Percentiles rank a stretch among this genome's conserved stretches.
Conservation (phyloP, 176 grass and related monocot species). For the Elymus sibiricus region DNA sequence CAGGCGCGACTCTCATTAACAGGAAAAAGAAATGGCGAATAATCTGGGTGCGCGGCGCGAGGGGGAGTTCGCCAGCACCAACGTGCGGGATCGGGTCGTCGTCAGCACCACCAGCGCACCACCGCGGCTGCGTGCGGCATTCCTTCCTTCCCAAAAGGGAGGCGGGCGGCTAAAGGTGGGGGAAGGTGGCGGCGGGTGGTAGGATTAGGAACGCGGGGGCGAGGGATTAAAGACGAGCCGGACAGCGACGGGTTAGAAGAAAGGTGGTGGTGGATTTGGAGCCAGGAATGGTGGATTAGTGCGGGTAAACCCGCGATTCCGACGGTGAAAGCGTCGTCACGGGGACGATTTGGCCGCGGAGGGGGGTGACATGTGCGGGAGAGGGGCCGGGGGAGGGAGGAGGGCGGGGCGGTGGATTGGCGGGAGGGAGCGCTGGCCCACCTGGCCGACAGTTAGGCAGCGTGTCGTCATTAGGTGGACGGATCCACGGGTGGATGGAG, state of each 20-base stretch:
- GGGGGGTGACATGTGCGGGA: constrained; percentile 17
- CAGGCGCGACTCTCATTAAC: constrained; percentile 41
- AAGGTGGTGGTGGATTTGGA: neutral
- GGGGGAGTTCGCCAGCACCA: constrained; percentile 7
- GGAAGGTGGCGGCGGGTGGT: constrained; percentile 22
- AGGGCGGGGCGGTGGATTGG: neutral
- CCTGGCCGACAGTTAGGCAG: constrained; percentile 40
- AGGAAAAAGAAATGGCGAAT: constrained; percentile 28
- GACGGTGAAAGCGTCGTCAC: neutral
- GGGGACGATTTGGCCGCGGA: neutral
- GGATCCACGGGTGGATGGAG: neutral
- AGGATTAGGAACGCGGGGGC: neutral
- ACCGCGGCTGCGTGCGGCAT: constrained; percentile 17
- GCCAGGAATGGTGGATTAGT: neutral
- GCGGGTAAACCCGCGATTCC: constrained; percentile 18
- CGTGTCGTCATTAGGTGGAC: constrained; percentile 20
- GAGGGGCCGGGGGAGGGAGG: neutral
- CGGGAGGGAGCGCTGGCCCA: constrained; percentile 2
- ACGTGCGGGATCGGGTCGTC: constrained; percentile 36
- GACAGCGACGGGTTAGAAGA: constrained; percentile 6
- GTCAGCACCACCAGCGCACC: constrained; percentile 29
- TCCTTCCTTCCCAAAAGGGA: constrained; percentile 20
- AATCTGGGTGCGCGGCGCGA: constrained; percentile 24
- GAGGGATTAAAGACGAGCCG: neutral
- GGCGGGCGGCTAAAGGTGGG: neutral